phyloP scores from a whole-genome alignment of 768 basidiomycete species.

The Pleurotus tuoliensis region DNA sequence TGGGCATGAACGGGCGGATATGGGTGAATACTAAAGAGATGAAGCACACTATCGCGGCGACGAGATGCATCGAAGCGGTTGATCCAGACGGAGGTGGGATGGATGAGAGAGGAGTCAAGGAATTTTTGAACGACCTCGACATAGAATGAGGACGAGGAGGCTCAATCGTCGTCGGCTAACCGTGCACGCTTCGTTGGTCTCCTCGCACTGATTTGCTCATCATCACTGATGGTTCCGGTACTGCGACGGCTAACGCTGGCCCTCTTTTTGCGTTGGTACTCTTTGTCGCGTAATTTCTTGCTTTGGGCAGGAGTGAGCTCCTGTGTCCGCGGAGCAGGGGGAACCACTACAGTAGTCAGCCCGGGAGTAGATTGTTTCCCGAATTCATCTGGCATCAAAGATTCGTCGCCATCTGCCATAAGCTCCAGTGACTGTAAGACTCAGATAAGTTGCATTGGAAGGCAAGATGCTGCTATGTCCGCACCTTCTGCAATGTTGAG shows the following conservation, averaged over 20 bases:
- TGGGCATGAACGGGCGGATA: slow-evolving; percentile 88
- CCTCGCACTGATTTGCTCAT: slow-evolving; percentile 56
- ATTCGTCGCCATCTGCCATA: slow-evolving; percentile 66
- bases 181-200: slow-evolving; percentile 69
- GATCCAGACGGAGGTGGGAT: slow-evolving; percentile 72
- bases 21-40: slow-evolving; percentile 81
- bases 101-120: slow-evolving; percentile 48
- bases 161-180: slow-evolving; percentile 61
- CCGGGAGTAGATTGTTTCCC: slow-evolving; percentile 66
- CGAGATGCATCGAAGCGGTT: slow-evolving; percentile 76
- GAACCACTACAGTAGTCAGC: slow-evolving; percentile 73
- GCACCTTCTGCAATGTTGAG: slow-evolving; percentile 71
- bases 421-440: slow-evolving; percentile 66
- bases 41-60: slow-evolving; percentile 69
- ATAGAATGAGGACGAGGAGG: background rate
- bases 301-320: slow-evolving; percentile 69
- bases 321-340: slow-evolving; percentile 60
- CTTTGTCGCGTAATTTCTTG: slow-evolving; percentile 75
- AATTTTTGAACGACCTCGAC: slow-evolving; percentile 46
- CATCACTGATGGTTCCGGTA: slow-evolving; percentile 67
- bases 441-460: slow-evolving; percentile 1
- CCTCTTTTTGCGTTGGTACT: slow-evolving; percentile 77
- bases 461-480: background rate
- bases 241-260: slow-evolving; percentile 61
- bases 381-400: slow-evolving; percentile 52